Evolutionary conservation across 306 rosid species (phyloP), one percentile per base, ranked within the genome.

Genomic region (Acmispon strigosus): DNA sequence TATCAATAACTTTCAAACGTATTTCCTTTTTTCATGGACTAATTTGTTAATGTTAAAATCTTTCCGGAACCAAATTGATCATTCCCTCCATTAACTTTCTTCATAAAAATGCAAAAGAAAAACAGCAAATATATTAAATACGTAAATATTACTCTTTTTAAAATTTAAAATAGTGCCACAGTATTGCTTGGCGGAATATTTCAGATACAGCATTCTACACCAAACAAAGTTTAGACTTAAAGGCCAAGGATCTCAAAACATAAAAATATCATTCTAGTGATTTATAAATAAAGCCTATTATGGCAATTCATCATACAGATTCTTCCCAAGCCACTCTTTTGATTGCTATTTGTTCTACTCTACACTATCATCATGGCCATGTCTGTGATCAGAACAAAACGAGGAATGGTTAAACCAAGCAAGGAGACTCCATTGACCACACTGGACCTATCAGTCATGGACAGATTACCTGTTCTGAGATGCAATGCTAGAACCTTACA

Each of bases 401-500:
- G 70, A 39, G 67, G 70, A 50, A 36, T 82, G 16, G 88, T 89
- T 49, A 87, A 63, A 69, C 87, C 97, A 51, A 50, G 57, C 0
- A 64, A 78, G 66, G 54, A 85, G 52, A 83, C 88, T 1, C 89
- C 90, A 50, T 16, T 27, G 0, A 55, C 10, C 56, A 79, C 84
- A 16, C 89, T 92, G 7, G 80, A 82, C 19, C 74, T 92, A 3
- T 92, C 96, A 6, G 70, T 4, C 24, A 66, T 92, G 4, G 96
- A 92, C 60, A 78, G 56, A 8, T n/a, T 87, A 24, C 84, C 89
- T 4, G 84, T 66, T 27, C 65, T 92, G 44, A 80, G 87, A 70
- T 84, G 84, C 83, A 78, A 89, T n/a, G 85, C 88, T 48, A 84
- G 80, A 42, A 89, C 96, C 8, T 75, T 92, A 43, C 97, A 89